These are phyloP conservation scores for Termitomyces sp. DNA, from an alignment of 768 basidiomycete genomes.

Conservation along the genomic window DNA sequence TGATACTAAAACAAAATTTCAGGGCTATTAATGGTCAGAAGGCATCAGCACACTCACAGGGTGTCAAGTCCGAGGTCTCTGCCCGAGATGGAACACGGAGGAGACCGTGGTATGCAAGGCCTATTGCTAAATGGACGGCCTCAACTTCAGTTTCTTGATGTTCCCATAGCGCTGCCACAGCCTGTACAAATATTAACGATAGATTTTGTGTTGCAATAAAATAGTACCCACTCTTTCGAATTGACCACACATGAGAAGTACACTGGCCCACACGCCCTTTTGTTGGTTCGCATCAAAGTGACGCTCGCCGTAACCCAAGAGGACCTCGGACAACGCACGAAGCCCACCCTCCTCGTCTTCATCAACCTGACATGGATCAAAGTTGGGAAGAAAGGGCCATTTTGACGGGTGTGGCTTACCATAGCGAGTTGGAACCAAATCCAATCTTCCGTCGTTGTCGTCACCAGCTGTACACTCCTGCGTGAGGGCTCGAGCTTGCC, in stretches of 20 bases:
- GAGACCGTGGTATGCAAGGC: slow-evolving; percentile 88
- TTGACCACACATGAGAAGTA: slow-evolving; percentile 87
- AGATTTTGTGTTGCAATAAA: background rate
- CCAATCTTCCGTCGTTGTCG: slow-evolving; percentile 95
- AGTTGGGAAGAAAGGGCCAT: background rate
- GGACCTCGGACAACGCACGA: slow-evolving; percentile 65
- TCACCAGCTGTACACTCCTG: slow-evolving; percentile 77
- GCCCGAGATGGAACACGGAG: slow-evolving; percentile 76
- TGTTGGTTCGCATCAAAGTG: slow-evolving; percentile 71
- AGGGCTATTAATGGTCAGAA: background rate
- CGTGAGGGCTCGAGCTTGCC: slow-evolving; percentile 83
- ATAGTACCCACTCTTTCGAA: slow-evolving; percentile 73
- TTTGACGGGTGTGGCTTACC: slow-evolving; percentile 31
- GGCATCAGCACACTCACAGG: slow-evolving; percentile 37
- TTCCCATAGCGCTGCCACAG: slow-evolving; percentile 86
- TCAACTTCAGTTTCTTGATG: slow-evolving; percentile 85
- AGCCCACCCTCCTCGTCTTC: slow-evolving; percentile 80
- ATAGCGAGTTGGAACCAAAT: slow-evolving; percentile 94
- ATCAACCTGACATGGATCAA: slow-evolving; percentile 45
- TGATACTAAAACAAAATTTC: slow-evolving; percentile 41
- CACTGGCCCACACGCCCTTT: slow-evolving; percentile 72
- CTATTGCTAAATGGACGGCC: slow-evolving; percentile 90
- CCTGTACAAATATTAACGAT: slow-evolving; percentile 35
- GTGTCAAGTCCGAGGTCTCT: slow-evolving; percentile 81
- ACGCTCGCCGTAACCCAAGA: slow-evolving; percentile 73